phyloP scores from a whole-genome alignment of 352 stramenopile species.

The Phytophthora tentaculata region DNA sequence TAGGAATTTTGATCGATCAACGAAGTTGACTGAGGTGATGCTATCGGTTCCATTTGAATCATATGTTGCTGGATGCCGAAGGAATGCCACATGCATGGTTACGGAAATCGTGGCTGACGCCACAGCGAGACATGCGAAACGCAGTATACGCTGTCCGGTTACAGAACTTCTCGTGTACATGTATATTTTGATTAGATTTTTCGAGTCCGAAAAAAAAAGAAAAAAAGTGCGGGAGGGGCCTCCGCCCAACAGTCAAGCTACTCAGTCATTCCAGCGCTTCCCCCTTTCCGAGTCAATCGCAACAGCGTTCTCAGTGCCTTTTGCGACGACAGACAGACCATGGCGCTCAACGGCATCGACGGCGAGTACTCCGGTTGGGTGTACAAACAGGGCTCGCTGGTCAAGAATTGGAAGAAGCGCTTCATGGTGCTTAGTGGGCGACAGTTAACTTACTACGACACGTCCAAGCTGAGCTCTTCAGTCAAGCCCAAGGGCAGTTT shows the following conservation, averaged over 20 bases:
- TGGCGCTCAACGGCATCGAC: slow-evolving; percentile 46
- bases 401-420: slow-evolving; percentile 88
- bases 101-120: background rate
- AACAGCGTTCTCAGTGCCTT: background rate
- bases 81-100: no score
- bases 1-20: no score
- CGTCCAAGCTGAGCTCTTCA: slow-evolving; percentile 55
- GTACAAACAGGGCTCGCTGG: slow-evolving; percentile 83
- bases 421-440: slow-evolving; percentile 85
- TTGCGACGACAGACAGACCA: slow-evolving; percentile 15
- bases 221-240: slow-evolving; percentile 12
- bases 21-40: no score
- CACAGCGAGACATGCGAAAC: slow-evolving; percentile 4
- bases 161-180: slow-evolving; percentile 3
- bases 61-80: no score
- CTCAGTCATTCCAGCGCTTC: slow-evolving; percentile 19
- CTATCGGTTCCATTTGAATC: no score
- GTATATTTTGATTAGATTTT: slow-evolving; percentile 9
- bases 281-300: slow-evolving; percentile 14
- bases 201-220: slow-evolving; percentile 17
- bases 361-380: slow-evolving; percentile 79
- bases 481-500: slow-evolving; percentile 83
- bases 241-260: slow-evolving; percentile 15
- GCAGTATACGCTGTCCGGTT: no score
- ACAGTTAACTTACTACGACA: slow-evolving; percentile 88